phyloP scores from a whole-genome alignment of 1,284 basidiomycete species.

The Ceratobasidium sp. region DNA sequence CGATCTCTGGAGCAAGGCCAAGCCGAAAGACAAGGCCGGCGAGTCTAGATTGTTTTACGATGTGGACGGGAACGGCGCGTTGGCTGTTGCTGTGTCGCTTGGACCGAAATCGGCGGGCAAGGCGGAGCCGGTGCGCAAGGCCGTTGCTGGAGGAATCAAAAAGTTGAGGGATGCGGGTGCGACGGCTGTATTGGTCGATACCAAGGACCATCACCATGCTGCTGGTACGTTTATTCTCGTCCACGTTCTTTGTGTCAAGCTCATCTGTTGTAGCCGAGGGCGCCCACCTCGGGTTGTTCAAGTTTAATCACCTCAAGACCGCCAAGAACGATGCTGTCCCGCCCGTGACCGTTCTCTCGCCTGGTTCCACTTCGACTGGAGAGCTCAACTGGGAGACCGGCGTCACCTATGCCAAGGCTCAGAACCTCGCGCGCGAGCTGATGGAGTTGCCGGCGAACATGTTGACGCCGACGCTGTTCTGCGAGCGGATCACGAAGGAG shows the following conservation, averaged over 20 bases:
- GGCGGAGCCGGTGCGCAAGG: conserved; percentile 71
- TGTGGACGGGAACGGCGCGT: conserved; percentile 55
- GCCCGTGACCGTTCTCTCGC: conserved; percentile 24
- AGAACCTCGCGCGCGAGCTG: conserved; percentile 89
- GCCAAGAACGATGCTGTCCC: conserved; percentile 54
- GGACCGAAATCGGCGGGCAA: conserved; percentile 67
- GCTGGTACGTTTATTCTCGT: conserved; percentile 63
- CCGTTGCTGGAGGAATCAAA: conserved; percentile 72
- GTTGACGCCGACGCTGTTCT: conserved; percentile 82
- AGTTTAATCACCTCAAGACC: conserved; percentile 80
- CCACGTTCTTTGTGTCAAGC: not conserved
- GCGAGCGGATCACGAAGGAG: conserved; percentile 76
- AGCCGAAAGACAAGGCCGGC: conserved; percentile 69
- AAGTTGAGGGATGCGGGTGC: conserved; percentile 64
- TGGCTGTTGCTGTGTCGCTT: conserved; percentile 73
- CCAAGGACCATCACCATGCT: conserved; percentile 67
- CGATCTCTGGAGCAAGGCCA: conserved; percentile 62
- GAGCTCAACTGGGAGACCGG: conserved; percentile 73
- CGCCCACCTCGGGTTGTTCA: conserved; percentile 78
- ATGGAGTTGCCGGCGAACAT: conserved; percentile 89
- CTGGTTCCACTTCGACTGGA: conserved; percentile 9
- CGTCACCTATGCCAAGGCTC: conserved; percentile 78
- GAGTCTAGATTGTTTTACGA: conserved; percentile 74
- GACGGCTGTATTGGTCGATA: conserved; percentile 71
- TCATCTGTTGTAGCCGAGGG: conserved; percentile 70